phyloP scores from a whole-genome alignment of 441 rosid genomes.

The Croton setiger region DNA sequence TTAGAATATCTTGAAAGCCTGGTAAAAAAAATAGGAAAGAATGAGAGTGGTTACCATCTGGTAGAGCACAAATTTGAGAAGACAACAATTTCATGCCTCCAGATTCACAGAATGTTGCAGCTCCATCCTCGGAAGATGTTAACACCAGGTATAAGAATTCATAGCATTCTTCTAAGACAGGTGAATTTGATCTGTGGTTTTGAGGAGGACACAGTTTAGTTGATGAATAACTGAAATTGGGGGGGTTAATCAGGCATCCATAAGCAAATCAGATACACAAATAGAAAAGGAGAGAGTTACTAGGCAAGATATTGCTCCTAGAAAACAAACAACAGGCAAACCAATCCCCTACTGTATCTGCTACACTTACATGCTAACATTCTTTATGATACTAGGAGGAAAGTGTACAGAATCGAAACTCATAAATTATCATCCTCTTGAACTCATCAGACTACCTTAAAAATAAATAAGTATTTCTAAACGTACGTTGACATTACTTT shows the following conservation, averaged over 20 bases:
- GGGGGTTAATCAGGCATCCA: not conserved
- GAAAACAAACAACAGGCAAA: not conserved
- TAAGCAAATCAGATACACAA: not conserved
- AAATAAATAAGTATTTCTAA: slow-evolving; percentile 3
- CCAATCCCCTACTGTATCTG: not conserved
- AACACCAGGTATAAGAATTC: slow-evolving; percentile 70
- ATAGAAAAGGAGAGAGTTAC: no score
- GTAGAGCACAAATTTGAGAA: slow-evolving; percentile 50
- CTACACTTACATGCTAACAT: not conserved
- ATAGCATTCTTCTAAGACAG: slow-evolving; percentile 66
- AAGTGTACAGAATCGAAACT: not conserved
- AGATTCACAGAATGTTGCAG: slow-evolving; percentile 40
- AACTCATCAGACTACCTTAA: not conserved
- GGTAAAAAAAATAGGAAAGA: slow-evolving; percentile 1
- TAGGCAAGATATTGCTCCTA: not conserved
- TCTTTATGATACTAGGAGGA: no score
- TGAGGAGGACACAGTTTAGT: not conserved
- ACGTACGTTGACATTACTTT: slow-evolving; percentile 60
- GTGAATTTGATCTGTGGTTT: slow-evolving; percentile 38
- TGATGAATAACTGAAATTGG: not conserved
- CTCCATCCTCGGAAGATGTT: slow-evolving; percentile 56
- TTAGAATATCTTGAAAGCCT: no score
- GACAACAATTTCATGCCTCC: slow-evolving; percentile 79
- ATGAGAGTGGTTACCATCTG: slow-evolving; percentile 54
- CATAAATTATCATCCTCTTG: not conserved